phyloP scores from a whole-genome alignment of 306 rosid genomes.

The Benincasa hispida region DNA sequence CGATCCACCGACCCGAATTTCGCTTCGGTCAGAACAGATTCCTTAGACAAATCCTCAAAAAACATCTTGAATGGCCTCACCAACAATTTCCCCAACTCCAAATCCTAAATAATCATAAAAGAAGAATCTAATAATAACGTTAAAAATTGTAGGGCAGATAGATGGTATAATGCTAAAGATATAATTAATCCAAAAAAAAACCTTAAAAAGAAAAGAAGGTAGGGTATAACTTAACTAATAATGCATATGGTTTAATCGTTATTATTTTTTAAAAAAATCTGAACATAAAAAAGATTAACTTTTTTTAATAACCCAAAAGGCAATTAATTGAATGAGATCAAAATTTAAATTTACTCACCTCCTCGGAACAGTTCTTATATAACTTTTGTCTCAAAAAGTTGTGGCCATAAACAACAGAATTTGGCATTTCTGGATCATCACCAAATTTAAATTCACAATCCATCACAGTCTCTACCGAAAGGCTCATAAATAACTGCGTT shows the following conservation, averaged over 20 bases:
- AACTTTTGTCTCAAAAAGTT: background rate
- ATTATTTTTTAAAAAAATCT: too few relatives aligned
- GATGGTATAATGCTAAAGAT: background rate
- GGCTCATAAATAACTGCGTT: background rate
- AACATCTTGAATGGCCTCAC: background rate
- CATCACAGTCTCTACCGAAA: background rate
- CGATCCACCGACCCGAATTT: slow-evolving; percentile 7
- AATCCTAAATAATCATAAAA: background rate
- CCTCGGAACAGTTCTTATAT: background rate
- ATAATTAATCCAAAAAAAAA: too few relatives aligned
- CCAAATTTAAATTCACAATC: background rate
- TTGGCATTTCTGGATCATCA: background rate
- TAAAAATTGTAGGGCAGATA: background rate
- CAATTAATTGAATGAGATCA: background rate
- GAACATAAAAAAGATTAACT: too few relatives aligned
- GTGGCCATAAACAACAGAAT: background rate
- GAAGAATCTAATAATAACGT: background rate
- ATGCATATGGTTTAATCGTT: background rate
- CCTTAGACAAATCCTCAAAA: background rate
- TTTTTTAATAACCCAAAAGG: too few relatives aligned
- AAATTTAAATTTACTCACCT: background rate
- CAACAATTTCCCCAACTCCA: background rate
- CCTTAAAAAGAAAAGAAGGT: too few relatives aligned
- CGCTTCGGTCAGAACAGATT: background rate
- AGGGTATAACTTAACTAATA: background rate